Conservation (phyloP, 129 eudicot species). For the Silybum marianum region DNA sequence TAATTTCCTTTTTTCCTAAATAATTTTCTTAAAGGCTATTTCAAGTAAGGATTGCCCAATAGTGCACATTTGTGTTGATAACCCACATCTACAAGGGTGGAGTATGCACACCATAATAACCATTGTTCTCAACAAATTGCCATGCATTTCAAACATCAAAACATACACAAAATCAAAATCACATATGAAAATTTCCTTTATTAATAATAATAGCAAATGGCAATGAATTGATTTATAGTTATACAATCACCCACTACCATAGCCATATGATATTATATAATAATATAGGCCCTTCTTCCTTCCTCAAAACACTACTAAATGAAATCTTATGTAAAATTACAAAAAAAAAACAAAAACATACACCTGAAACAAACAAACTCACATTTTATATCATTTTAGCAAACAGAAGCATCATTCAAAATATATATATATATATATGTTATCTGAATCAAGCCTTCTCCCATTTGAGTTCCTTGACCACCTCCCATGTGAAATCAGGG, state of each 20-base stretch:
- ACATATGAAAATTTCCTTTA: background rate
- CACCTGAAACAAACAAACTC: slow-evolving; percentile 7
- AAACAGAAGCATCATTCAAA: background rate
- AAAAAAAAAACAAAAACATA: background rate
- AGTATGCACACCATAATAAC: no score
- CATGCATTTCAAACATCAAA: background rate
- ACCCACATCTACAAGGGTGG: no score
- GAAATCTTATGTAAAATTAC: slow-evolving; percentile 11
- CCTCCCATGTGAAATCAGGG: slow-evolving; percentile 78
- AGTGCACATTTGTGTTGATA: no score
- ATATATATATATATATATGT: no score
- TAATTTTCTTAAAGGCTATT: no score
- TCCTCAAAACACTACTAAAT: slow-evolving; percentile 22
- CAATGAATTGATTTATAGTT: background rate
- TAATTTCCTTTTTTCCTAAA: no score
- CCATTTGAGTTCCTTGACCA: slow-evolving; percentile 65
- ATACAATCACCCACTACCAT: background rate
- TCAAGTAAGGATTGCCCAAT: no score
- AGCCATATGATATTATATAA: background rate
- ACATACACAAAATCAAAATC: background rate
- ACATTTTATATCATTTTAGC: slow-evolving; percentile 10
- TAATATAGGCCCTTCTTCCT: slow-evolving; percentile 30
- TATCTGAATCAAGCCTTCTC: slow-evolving; percentile 48
- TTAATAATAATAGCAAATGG: background rate
- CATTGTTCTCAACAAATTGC: no score